Evolutionary conservation across 2,329 filamentous ascomycete species (phyloP), one percentile per base, ranked within the genome.

Genomic region (Aspergillus flavus): DNA sequence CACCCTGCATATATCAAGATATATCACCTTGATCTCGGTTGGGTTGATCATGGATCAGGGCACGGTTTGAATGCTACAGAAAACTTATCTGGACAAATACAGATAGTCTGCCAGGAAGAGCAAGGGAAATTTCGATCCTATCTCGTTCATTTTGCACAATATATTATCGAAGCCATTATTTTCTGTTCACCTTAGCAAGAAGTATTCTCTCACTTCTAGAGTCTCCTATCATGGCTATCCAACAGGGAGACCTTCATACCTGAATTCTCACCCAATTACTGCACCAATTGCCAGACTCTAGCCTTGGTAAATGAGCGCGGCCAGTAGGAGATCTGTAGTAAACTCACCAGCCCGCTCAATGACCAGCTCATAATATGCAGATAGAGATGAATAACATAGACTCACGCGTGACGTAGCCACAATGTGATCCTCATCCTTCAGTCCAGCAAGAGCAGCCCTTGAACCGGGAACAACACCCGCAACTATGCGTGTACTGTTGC

Each of bases 251-350:
- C 19, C 39, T 43, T 43, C 39, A 6, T n/a, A n/a, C 39, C n/a
- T 43, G 39, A 43, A 9, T 43, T 21, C n/a, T 56, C 53, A 39
- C 19, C 36, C 28, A 26, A 41, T 57, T 6, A 41, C 54, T 57
- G 28, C 34, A 57, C 14, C 34, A 57, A 23, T 21, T 57, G 34
- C 54, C 54, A 57, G 54, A 57, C 54, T 28, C 34, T 41, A 26
- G 54, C 36, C 36, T 57, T 57, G 1, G 32, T 30, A 45, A 57
- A 57, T 43, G 54, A 45, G 16, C 36, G 54, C 34, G 54, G 54
- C 23, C 54, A 57, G 30, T 57, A 57, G 16, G 36, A 43, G 36
- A 57, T 45, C 26, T 57, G 36, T 12, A 57, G 4, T 57, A 2
- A 2, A 28, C 34, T 39, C 12, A 45, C 54, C 19, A 23, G 23